Evolutionary conservation across 768 basidiomycete genomes (phyloP).

Genomic region (Mycena alexandri): DNA sequence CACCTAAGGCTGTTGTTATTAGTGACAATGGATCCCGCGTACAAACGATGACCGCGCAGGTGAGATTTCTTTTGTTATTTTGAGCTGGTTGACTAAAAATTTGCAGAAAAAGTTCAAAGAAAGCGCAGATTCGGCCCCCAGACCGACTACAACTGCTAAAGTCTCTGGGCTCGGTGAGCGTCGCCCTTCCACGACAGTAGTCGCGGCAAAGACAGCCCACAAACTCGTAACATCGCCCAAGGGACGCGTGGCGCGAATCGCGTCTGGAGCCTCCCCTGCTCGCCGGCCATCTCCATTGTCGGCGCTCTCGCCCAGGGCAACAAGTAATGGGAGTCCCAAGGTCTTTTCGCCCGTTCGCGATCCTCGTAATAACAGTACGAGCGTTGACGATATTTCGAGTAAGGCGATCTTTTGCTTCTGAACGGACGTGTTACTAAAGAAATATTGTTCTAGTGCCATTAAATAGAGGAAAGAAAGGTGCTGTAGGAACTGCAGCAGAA

Average conservation of each 20-base stretch:
- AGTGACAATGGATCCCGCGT: slow-evolving; percentile 63
- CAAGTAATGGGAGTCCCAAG: slow-evolving; percentile 29
- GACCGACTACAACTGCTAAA: slow-evolving; percentile 36
- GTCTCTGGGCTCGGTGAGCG: slow-evolving; percentile 18
- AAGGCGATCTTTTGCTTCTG: slow-evolving; percentile 15
- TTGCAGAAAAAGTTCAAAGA: slow-evolving; percentile 42
- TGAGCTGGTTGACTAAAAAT: neutral
- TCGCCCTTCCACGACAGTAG: slow-evolving; percentile 12
- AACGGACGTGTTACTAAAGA: neutral
- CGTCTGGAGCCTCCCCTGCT: slow-evolving; percentile 31
- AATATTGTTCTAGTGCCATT: neutral
- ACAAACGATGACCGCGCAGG: slow-evolving; percentile 70
- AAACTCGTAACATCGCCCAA: slow-evolving; percentile 25
- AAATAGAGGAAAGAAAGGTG: slow-evolving; percentile 44
- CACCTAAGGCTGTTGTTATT: slow-evolving; percentile 66
- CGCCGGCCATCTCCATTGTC: slow-evolving; percentile 29
- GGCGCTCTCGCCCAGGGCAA: slow-evolving; percentile 11
- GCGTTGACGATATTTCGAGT: slow-evolving; percentile 47
- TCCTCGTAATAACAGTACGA: slow-evolving; percentile 51
- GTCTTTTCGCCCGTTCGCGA: slow-evolving; percentile 56
- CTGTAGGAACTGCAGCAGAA: slow-evolving; percentile 17
- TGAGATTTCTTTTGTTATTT: slow-evolving; percentile 42
- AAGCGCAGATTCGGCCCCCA: slow-evolving; percentile 34
- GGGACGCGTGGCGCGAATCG: slow-evolving; percentile 20
- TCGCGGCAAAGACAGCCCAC: neutral